Conservation (phyloP, 805 yeast genomes). For the Ogataea parapolymorpha region DNA sequence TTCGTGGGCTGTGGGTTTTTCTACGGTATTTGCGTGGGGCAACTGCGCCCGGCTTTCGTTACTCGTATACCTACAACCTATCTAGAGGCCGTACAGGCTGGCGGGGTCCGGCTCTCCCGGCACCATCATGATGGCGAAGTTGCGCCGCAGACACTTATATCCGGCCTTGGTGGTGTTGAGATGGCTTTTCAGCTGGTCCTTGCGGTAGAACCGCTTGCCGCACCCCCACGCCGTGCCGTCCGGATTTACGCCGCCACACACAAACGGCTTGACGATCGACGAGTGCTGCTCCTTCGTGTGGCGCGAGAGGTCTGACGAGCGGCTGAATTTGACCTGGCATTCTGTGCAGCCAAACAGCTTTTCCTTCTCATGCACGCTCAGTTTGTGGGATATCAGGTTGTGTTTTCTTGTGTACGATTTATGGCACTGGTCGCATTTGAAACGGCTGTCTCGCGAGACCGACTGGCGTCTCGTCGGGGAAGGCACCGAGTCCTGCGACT, state of each 20-base stretch:
- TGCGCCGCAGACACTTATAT: conserved; percentile 16
- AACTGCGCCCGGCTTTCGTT: not conserved
- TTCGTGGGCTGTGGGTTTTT: not conserved
- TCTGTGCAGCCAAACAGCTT: conserved; percentile 24
- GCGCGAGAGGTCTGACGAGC: conserved; percentile 24
- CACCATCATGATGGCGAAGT: conserved; percentile 2
- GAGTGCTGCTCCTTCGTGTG: conserved; percentile 26
- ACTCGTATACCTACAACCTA: not conserved
- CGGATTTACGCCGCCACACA: conserved; percentile 22
- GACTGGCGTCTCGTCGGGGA: not conserved
- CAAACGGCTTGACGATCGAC: conserved; percentile 18
- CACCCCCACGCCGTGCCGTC: conserved; percentile 27
- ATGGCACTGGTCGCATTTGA: conserved; percentile 25
- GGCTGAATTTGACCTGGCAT: conserved; percentile 19
- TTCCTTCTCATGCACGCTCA: conserved; percentile 26
- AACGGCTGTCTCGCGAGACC: conserved; percentile 12
- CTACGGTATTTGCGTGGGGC: too few species aligned
- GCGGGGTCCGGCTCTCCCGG: not conserved
- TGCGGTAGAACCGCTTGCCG: conserved; percentile 24
- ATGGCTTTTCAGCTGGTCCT: conserved; percentile 26
- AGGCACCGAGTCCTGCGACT: conserved; percentile 1
- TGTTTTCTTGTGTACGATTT: conserved; percentile 30
- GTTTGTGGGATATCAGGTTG: conserved; percentile 26
- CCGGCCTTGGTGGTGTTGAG: conserved; percentile 24
- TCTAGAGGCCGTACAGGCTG: not conserved